Base-by-base conservation (phyloP, 106 monocot species). In the Allium fistulosum region DNA sequence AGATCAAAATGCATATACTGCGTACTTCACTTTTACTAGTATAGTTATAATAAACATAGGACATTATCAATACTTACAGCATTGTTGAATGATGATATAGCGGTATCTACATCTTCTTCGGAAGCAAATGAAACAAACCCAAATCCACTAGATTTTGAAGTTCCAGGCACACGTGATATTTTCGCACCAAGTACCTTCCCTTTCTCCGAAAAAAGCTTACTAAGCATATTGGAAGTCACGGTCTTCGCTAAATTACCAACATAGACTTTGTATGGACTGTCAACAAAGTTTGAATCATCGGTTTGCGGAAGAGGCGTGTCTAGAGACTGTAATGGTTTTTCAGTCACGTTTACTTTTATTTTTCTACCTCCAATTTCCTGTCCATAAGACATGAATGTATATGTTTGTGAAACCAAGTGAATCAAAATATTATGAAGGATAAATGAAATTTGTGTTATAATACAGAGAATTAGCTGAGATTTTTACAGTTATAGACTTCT, bases 291-390 rank as follows among this genome's bases (percentile, higher is more conserved):
- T 46, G 92, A 86, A 58, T 95, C 94, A 48, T 89, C 92, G 16
- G 47, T 57, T 81, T 92, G 89, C 26, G 71, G 67, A 49, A 84
- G 51, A n/a, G 92, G 78, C 8, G 68, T 22, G 57, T 90, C 92
- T 8, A 68, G 7, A 13, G 74, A 9, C n/a, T 58, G 46, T 66
- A 92, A 75, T 26, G 92, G 92, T 63, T 87, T 99, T 67, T 99
- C 92, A 7, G 89, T 99, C 14, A 92, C 79, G 62, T 99, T 99
- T n/a, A 92, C 92, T 90, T 92, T 90, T 75, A 99, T 87, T 65
- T 89, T 82, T 57, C 89, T 82, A 49, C 92, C 92, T 53, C 89
- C 92, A 74, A 99, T 81, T 76, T 99, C 92, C 92, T 99, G 69
- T 63, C 48, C 11, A 26, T 62, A 45, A 45, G 22, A 22, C 10